Conservation (phyloP, 1,284 basidiomycete genomes). For the Cryptococcus maquisensis region DNA sequence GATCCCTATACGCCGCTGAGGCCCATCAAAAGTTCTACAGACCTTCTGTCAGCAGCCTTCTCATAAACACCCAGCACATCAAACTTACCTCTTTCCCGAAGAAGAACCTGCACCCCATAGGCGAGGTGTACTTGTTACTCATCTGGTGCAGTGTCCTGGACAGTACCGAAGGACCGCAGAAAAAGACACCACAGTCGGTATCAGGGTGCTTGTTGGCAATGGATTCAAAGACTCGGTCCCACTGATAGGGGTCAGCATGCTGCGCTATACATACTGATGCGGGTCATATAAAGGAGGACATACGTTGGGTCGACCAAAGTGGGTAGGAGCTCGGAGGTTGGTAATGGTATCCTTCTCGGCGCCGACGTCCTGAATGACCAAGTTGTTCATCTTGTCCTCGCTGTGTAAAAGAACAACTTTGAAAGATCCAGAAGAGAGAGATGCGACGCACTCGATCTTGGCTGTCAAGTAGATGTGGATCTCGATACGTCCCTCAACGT, state of each 20-base stretch:
- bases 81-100: slow-evolving; percentile 64
- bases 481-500: slow-evolving; percentile 72
- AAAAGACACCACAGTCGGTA: slow-evolving; percentile 61
- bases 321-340: slow-evolving; percentile 77
- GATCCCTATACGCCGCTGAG: no score
- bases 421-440: not conserved
- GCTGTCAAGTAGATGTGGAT: slow-evolving; percentile 88
- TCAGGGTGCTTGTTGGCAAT: slow-evolving; percentile 73
- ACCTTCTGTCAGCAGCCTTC: not conserved
- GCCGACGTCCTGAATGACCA: slow-evolving; percentile 81
- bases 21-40: no score
- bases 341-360: slow-evolving; percentile 84
- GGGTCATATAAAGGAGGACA: slow-evolving; percentile 2
- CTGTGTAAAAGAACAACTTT: slow-evolving; percentile 2
- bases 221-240: slow-evolving; percentile 74
- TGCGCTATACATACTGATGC: not conserved
- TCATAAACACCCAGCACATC: not conserved
- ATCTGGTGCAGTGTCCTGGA: slow-evolving; percentile 67
- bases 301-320: slow-evolving; percentile 80
- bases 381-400: slow-evolving; percentile 83
- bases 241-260: slow-evolving; percentile 39
- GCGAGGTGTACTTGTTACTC: slow-evolving; percentile 79
- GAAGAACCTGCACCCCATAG: slow-evolving; percentile 76
- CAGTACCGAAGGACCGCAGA: slow-evolving; percentile 67
- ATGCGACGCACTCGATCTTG: slow-evolving; percentile 58